Base-by-base conservation (phyloP, 257 asterid genomes). In the Petunia axillaris region DNA sequence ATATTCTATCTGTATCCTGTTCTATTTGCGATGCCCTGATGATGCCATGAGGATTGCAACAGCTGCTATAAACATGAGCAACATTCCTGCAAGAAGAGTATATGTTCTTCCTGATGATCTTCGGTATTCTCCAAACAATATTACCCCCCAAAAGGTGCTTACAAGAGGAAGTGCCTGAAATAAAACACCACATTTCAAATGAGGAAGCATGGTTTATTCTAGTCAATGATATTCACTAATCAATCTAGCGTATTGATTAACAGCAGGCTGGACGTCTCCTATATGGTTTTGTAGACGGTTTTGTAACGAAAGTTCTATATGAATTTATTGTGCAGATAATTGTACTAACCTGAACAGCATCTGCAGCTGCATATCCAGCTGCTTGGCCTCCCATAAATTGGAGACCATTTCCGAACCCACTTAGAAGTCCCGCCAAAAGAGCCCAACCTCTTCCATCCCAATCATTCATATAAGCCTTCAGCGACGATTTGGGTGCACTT, bases 301-400 rank as follows among this genome's bases (percentile, higher is more conserved):
- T 60, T 36, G 67, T 62, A 35, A 57, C 8, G 63, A n/a, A 15
- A 57, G 25, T 58, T 15, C 59, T 53, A 1, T 53, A 53, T 11
- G 60, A 44, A n/a, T 35, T 10, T 36, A 0, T 63, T 39, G 9
- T 7, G 41, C 4, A 9, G 66, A 63, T 1, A 54, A 16, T 8
- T 16, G 76, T 15, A 85, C 88, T 80, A 36, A 91, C 98, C 95
- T 94, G 98, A 79, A 95, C 99, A 2, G 98, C 99, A 81, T 93
- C 99, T 8, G 99, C 99, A 71, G 99, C 99, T 74, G 99, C 98
- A 76, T 95, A 95, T 55, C 99, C 99, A 70, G 99, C 99, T 67
- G 99, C 97, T 80, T 95, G 97, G 59, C 99, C 99, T 75, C 99
- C 99, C 97, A 95, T 93, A 76, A 95, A 95, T 86, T 95, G 99